Percentiles rank a stretch among this genome's conserved stretches.
Conservation (phyloP, 2,329 filamentous ascomycete genomes). For the Penicillium vulpinum region DNA sequence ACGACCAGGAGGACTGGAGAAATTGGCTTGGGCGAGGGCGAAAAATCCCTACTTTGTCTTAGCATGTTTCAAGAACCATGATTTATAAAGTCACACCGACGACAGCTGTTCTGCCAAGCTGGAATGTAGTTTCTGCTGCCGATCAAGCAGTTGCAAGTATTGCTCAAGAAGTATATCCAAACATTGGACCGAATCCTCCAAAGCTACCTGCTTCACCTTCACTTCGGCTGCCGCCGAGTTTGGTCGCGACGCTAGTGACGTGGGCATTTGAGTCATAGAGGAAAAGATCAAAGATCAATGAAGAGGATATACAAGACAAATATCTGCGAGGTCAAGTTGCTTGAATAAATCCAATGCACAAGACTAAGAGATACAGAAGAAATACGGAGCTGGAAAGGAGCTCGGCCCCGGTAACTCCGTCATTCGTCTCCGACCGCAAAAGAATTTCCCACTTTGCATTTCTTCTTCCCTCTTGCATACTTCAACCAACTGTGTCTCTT, state of each 20-base stretch:
- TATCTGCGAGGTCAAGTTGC: background rate
- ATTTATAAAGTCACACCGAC: conserved; percentile 33
- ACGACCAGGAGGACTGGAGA: conserved; percentile 46
- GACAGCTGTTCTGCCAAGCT: conserved; percentile 41
- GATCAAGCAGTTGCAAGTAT: conserved; percentile 47
- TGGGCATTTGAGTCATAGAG: conserved; percentile 36
- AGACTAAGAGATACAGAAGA: conserved; percentile 11
- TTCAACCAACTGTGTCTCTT: conserved; percentile 3
- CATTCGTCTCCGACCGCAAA: conserved; percentile 36
- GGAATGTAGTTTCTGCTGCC: conserved; percentile 43
- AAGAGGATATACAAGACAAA: background rate
- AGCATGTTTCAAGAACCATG: conserved; percentile 14
- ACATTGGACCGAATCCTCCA: conserved; percentile 31
- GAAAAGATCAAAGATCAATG: background rate
- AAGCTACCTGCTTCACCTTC: conserved; percentile 19
- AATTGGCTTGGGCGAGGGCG: conserved; percentile 51
- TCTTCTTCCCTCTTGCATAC: conserved; percentile 6
- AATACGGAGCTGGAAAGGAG: conserved; percentile 21
- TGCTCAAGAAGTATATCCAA: conserved; percentile 45
- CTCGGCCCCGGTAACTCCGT: conserved; percentile 41
- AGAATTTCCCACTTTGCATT: conserved; percentile 38
- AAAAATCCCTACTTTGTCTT: conserved; percentile 46
- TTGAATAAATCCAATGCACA: background rate
- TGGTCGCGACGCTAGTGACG: conserved; percentile 36
- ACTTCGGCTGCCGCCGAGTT: conserved; percentile 29